phyloP scores from a whole-genome alignment of 1,284 basidiomycete genomes.

The Trichosporon sp. region DNA sequence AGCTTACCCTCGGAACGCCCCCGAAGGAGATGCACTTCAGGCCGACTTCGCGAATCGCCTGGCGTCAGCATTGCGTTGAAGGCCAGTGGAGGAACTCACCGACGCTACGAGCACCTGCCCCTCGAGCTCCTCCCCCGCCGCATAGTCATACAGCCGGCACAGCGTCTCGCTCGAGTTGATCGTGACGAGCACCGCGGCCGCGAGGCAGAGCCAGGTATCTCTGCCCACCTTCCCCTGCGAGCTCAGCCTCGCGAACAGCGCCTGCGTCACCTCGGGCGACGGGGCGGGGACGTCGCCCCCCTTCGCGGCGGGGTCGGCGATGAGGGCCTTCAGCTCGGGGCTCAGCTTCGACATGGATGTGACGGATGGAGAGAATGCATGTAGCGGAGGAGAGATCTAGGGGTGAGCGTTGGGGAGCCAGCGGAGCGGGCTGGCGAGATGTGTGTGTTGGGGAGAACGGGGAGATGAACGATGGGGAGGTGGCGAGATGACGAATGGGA shows the following conservation, averaged over 20 bases:
- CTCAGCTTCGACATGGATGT: neutral
- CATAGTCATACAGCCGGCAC: slow-evolving; percentile 37
- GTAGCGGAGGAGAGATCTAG: too few species aligned
- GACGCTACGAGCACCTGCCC: slow-evolving; percentile 24
- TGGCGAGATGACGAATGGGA: too few species aligned
- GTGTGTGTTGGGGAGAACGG: too few species aligned
- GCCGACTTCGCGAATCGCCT: slow-evolving; percentile 82
- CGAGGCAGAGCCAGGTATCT: slow-evolving; percentile 36
- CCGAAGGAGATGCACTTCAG: slow-evolving; percentile 90
- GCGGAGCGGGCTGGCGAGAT: too few species aligned
- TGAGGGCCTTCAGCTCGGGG: slow-evolving; percentile 30
- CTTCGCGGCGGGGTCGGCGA: slow-evolving; percentile 28
- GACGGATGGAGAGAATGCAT: neutral
- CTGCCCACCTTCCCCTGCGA: slow-evolving; percentile 11
- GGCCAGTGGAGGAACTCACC: slow-evolving; percentile 14
- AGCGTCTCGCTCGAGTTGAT: slow-evolving; percentile 41
- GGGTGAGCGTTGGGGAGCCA: too few species aligned
- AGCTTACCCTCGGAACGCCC: slow-evolving; percentile 56
- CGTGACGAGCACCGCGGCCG: slow-evolving; percentile 38
- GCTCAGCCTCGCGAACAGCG: slow-evolving; percentile 31
- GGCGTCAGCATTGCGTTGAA: neutral
- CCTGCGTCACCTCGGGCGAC: slow-evolving; percentile 9
- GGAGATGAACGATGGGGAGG: too few species aligned
- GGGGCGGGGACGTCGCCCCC: slow-evolving; percentile 35
- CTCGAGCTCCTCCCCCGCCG: slow-evolving; percentile 15